phyloP scores from a whole-genome alignment of 2,329 filamentous ascomycete species.

The Hypoxylon sp. region DNA sequence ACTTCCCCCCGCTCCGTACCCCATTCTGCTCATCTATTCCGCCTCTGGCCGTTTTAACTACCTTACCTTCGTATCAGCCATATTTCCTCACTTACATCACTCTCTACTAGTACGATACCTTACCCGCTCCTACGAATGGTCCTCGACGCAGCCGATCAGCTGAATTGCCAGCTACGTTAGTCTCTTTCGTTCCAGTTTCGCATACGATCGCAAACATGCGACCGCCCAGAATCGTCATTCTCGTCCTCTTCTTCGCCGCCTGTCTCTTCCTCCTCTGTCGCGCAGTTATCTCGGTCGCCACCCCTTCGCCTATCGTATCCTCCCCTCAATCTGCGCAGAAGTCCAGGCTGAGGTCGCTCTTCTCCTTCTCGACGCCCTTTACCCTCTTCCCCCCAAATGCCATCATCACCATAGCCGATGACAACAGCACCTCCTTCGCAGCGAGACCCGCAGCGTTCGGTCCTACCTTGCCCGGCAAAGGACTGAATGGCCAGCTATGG shows the following conservation, averaged over 20 bases:
- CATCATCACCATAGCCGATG: slow-evolving; percentile 93
- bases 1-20: slow-evolving; percentile 11
- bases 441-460: slow-evolving; percentile 94
- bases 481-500: slow-evolving; percentile 90
- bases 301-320: slow-evolving; percentile 40
- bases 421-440: slow-evolving; percentile 97
- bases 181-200: slow-evolving; percentile 6
- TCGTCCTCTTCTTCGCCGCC: slow-evolving; percentile 61
- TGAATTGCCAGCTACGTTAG: slow-evolving; percentile 42
- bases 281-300: slow-evolving; percentile 54
- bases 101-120: slow-evolving; percentile 6
- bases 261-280: slow-evolving; percentile 64
- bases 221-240: slow-evolving; percentile 61
- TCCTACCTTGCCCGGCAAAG: slow-evolving; percentile 74
- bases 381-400: slow-evolving; percentile 95
- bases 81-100: slow-evolving; percentile 4
- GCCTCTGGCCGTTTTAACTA: slow-evolving; percentile 19
- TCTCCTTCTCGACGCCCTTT: slow-evolving; percentile 78
- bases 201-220: slow-evolving; percentile 54
- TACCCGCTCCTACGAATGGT: slow-evolving; percentile 36
- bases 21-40: background rate
- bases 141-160: slow-evolving; percentile 31
- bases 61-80: slow-evolving; percentile 3
- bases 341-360: slow-evolving; percentile 63
- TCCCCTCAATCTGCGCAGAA: slow-evolving; percentile 45